phyloP scores from a whole-genome alignment of 352 stramenopile genomes.

The Phytopythium helicoides region DNA sequence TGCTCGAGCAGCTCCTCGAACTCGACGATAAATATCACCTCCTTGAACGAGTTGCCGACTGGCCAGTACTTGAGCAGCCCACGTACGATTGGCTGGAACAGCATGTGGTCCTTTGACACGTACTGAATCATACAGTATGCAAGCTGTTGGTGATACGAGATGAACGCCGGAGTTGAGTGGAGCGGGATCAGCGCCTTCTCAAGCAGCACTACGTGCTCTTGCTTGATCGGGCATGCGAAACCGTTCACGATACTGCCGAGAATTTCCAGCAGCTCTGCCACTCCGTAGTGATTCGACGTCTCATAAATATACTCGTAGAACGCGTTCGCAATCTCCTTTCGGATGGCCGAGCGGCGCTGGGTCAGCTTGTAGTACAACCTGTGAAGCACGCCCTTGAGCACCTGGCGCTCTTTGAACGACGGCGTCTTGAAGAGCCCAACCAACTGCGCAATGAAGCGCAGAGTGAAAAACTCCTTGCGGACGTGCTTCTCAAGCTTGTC shows the following conservation, averaged over 20 bases:
- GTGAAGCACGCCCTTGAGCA: constrained; percentile 85
- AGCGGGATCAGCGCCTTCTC: constrained; percentile 85
- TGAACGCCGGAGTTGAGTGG: constrained; percentile 81
- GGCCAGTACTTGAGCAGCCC: constrained; percentile 85
- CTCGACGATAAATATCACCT: constrained; percentile 88
- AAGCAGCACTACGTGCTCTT: constrained; percentile 84
- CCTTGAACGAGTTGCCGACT: constrained; percentile 86
- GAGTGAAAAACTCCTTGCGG: constrained; percentile 81
- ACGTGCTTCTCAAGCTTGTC: constrained; percentile 88
- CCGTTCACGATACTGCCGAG: constrained; percentile 88
- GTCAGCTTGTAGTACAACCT: constrained; percentile 90
- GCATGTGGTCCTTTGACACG: constrained; percentile 84
- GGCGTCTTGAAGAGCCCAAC: constrained; percentile 85
- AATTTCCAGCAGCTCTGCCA: constrained; percentile 86
- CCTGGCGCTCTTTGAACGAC: constrained; percentile 85
- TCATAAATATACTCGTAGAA: constrained; percentile 94
- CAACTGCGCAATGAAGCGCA: constrained; percentile 78
- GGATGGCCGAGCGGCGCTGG: constrained; percentile 82
- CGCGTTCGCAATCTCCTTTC: constrained; percentile 84
- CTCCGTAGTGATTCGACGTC: constrained; percentile 85
- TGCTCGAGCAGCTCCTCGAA: constrained; percentile 89
- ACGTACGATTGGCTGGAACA: constrained; percentile 81
- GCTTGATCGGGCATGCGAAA: constrained; percentile 88
- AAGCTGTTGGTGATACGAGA: constrained; percentile 87
- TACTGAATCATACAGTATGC: constrained; percentile 91